These are phyloP conservation scores for Lichtheimia ornata DNA, from an alignment of 371 early-diverging fungal genomes.

Conservation along the genomic window DNA sequence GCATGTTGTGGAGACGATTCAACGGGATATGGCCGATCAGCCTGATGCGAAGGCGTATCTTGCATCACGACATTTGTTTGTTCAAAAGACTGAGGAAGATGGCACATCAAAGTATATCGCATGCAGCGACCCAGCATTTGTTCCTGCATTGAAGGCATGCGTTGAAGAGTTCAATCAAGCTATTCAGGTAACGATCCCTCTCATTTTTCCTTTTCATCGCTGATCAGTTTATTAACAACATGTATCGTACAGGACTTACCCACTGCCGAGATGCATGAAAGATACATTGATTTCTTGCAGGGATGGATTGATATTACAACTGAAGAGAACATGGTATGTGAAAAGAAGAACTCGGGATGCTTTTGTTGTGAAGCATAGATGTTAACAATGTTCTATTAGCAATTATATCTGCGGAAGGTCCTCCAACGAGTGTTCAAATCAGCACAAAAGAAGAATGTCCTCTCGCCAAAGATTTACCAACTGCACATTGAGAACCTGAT, in stretches of 20 bases:
- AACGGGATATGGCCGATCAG: conserved; percentile 56
- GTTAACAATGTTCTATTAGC: conserved; percentile 25
- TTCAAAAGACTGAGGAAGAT: conserved; percentile 33
- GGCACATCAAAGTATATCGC: conserved; percentile 19
- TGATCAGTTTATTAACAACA: neutral
- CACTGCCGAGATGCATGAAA: conserved; percentile 53
- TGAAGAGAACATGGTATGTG: conserved; percentile 59
- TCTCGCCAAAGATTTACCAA: conserved; percentile 51
- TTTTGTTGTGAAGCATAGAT: neutral
- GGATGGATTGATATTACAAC: conserved; percentile 44
- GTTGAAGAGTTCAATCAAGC: conserved; percentile 51
- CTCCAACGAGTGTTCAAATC: conserved; percentile 30
- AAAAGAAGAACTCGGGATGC: neutral
- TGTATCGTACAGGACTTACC: conserved; percentile 21
- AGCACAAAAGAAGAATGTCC: conserved; percentile 38
- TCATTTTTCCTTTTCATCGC: neutral
- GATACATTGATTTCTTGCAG: conserved; percentile 62
- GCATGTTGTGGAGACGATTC: conserved; percentile 62
- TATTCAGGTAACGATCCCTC: conserved; percentile 31
- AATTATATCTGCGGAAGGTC: conserved; percentile 46
- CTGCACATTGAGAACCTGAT: conserved; percentile 36
- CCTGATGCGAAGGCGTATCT: conserved; percentile 66
- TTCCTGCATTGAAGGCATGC: conserved; percentile 56
- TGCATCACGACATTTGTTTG: conserved; percentile 52
- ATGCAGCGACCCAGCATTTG: conserved; percentile 52